These are phyloP conservation scores for Colletotrichum graminicola DNA, from an alignment of 2,329 filamentous ascomycete genomes.

Conservation along the genomic window DNA sequence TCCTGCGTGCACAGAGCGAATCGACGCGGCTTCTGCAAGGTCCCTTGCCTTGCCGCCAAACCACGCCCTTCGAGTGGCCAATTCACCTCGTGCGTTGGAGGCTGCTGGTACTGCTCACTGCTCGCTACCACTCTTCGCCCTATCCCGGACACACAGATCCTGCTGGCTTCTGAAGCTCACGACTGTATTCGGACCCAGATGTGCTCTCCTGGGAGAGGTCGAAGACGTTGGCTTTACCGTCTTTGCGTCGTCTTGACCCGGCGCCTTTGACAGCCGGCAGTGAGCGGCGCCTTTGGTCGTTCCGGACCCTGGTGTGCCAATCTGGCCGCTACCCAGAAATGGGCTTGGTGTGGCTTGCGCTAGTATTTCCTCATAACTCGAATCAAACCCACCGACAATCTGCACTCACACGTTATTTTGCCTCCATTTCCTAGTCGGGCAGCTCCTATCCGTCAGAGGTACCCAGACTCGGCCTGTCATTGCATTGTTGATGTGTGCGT, in stretches of 20 bases:
- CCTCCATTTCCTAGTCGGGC: slow-evolving; percentile 29
- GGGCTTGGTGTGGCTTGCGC: slow-evolving; percentile 29
- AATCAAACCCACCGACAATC: slow-evolving; percentile 24
- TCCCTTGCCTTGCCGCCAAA: slow-evolving; percentile 24
- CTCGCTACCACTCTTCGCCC: slow-evolving; percentile 2
- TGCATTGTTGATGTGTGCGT: slow-evolving; percentile 1
- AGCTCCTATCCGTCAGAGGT: slow-evolving; percentile 12
- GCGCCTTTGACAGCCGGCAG: not conserved
- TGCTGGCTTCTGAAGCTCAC: slow-evolving; percentile 16
- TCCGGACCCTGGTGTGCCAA: not conserved
- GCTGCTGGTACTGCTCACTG: slow-evolving; percentile 11
- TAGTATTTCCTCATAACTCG: slow-evolving; percentile 18
- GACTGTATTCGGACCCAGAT: not conserved
- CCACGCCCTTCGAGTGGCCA: slow-evolving; percentile 24
- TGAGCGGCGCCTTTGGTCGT: not conserved
- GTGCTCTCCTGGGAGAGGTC: not conserved
- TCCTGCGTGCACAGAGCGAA: slow-evolving; percentile 9
- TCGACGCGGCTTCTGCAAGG: slow-evolving; percentile 21
- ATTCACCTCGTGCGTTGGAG: not conserved
- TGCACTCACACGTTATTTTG: slow-evolving; percentile 27
- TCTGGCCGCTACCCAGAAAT: slow-evolving; percentile 7
- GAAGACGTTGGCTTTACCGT: slow-evolving; percentile 1
- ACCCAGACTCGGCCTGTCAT: slow-evolving; percentile 17
- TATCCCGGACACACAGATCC: slow-evolving; percentile 18
- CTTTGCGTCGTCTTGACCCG: not conserved